phyloP scores from a whole-genome alignment of 2,329 filamentous ascomycete species.

The Pseudocercospora fuligena region DNA sequence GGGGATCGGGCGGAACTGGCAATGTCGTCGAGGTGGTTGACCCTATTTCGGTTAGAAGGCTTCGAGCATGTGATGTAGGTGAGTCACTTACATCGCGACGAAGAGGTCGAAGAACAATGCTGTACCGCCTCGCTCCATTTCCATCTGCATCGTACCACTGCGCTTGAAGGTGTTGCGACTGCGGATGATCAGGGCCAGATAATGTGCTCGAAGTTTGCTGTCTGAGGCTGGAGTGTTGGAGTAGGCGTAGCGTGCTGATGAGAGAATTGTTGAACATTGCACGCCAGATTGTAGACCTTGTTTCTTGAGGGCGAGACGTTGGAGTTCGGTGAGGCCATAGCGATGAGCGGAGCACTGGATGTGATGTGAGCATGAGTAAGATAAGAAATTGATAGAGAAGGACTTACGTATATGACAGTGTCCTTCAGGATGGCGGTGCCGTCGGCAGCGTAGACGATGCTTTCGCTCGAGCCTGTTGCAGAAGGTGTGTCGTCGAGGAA shows the following conservation, averaged over 20 bases:
- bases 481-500: constrained; percentile 70
- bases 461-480: constrained; percentile 58
- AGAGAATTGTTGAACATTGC: constrained; percentile 80
- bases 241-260: constrained; percentile 88
- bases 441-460: constrained; percentile 70
- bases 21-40: constrained; percentile 37
- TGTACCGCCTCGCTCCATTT: constrained; percentile 87
- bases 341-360: constrained; percentile 74
- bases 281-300: constrained; percentile 87
- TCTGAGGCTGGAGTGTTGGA: constrained; percentile 86
- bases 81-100: constrained; percentile 80
- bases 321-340: constrained; percentile 82
- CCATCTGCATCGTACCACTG: constrained; percentile 92
- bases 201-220: constrained; percentile 88
- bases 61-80: not conserved
- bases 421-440: constrained; percentile 79
- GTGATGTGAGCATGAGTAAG: constrained; percentile 14
- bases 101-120: constrained; percentile 88
- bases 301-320: constrained; percentile 82
- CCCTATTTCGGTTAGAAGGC: constrained; percentile 4
- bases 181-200: constrained; percentile 88
- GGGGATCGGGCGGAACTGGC: constrained; percentile 32
- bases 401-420: constrained; percentile 76
- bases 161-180: constrained; percentile 87
- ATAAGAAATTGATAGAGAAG: not conserved